These are phyloP conservation scores for Amphibolis antarctica DNA, from an alignment of 106 monocot genomes.

Conservation along the genomic window DNA sequence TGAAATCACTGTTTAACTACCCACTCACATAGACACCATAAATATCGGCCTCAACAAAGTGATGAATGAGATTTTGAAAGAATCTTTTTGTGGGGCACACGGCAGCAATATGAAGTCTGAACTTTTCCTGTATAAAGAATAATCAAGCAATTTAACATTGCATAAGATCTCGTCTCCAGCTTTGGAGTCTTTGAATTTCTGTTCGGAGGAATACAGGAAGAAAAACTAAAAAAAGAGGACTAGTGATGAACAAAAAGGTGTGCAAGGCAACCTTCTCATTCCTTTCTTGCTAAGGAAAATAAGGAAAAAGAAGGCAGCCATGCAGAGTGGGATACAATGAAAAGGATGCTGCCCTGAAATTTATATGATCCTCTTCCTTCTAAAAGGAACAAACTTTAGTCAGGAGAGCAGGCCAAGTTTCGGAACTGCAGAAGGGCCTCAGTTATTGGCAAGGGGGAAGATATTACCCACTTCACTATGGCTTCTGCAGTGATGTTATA, in stretches of 20 bases:
- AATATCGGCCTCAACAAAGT: too few relatives aligned
- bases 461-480: conserved; percentile 4
- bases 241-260: not conserved
- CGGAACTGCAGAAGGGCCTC: not conserved
- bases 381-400: conserved; percentile 2
- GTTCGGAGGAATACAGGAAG: conserved; percentile 2
- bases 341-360: conserved; percentile 1
- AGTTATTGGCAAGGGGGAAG: conserved; percentile 4
- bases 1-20: too few relatives aligned
- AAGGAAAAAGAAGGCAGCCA: conserved; percentile 2
- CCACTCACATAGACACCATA: too few relatives aligned
- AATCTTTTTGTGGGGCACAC: too few relatives aligned
- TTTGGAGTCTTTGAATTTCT: conserved; percentile 5
- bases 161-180: conserved; percentile 2
- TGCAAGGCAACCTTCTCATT: not conserved
- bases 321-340: not conserved
- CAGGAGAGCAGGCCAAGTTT: not conserved
- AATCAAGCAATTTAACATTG: conserved; percentile 7
- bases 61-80: too few relatives aligned
- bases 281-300: not conserved
- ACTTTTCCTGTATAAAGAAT: not conserved
- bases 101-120: not conserved
- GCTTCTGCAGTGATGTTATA: conserved; percentile 7
- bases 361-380: not conserved
- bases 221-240: not conserved